Percentiles rank a stretch among this genome's conserved stretches.
Conservation (phyloP, 2,329 filamentous ascomycete genomes). For the Colletotrichum sp. region DNA sequence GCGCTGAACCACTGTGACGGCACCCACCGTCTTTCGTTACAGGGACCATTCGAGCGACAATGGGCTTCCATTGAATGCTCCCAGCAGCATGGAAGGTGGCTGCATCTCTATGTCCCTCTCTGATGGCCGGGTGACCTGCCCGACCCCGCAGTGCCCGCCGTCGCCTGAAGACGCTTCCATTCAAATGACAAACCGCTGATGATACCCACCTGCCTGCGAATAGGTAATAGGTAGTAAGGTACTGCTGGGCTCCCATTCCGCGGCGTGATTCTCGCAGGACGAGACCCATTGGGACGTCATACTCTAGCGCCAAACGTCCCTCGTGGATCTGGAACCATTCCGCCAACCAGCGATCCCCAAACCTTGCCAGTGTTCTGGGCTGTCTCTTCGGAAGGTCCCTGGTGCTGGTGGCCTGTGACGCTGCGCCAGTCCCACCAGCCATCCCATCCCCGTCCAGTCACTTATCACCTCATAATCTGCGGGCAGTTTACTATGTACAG, state of each 20-base stretch:
- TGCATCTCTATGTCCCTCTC: not conserved
- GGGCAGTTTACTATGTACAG: not conserved
- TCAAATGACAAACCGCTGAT: not conserved
- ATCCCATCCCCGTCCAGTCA: conserved; percentile 7
- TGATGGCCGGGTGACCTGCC: not conserved
- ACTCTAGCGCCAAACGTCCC: conserved; percentile 14
- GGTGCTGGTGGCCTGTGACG: not conserved
- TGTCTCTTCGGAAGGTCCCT: not conserved
- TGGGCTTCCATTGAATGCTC: not conserved
- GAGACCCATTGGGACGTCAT: conserved; percentile 14
- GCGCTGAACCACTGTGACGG: not conserved
- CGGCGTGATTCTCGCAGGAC: not conserved
- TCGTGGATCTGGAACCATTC: conserved; percentile 9
- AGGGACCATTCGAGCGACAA: not conserved
- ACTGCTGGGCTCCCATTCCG: not conserved
- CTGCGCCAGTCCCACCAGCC: not conserved
- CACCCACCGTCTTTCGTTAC: not conserved
- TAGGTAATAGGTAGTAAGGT: not conserved
- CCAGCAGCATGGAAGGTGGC: not conserved
- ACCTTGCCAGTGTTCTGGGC: not conserved
- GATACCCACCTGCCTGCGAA: not conserved
- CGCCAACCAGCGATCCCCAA: not conserved
- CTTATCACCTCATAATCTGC: conserved; percentile 8
- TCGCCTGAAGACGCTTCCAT: not conserved
- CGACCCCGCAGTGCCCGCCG: not conserved